A percentile compares a stretch with the other conserved stretches of the same genome.
Conservation (phyloP, 176 grass and related monocot species). For the Eremochloa ophiuroides region DNA sequence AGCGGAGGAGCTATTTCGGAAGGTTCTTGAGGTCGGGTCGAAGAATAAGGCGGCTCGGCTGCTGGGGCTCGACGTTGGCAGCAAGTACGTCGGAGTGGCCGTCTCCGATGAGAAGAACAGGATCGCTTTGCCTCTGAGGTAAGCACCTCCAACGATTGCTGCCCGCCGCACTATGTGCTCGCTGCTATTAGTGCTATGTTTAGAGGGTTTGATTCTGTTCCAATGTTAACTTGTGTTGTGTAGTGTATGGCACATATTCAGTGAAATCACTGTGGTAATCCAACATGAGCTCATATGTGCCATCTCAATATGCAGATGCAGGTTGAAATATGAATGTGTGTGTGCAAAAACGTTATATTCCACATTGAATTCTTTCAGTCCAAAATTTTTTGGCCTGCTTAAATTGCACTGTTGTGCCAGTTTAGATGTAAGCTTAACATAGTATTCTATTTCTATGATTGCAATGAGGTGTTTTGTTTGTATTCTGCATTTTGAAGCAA, state of each 20-base stretch:
- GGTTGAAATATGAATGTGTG: background rate
- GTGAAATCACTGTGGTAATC: background rate
- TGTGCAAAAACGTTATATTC: background rate
- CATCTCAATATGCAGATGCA: background rate
- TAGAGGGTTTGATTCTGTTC: background rate
- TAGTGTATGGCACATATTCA: background rate
- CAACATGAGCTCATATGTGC: background rate
- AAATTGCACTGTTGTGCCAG: background rate
- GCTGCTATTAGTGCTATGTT: background rate
- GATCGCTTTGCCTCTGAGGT: constrained; percentile 75
- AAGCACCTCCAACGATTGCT: constrained; percentile 2
- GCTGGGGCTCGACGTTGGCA: constrained; percentile 82
- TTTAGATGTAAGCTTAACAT: background rate
- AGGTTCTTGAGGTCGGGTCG: constrained; percentile 41
- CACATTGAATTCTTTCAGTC: background rate
- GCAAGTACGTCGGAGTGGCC: constrained; percentile 77
- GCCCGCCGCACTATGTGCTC: background rate
- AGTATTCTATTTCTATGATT: background rate
- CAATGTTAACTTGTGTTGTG: background rate
- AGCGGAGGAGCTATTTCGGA: constrained; percentile 52
- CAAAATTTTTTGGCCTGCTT: background rate
- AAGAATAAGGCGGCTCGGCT: constrained; percentile 32
- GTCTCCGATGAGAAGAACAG: constrained; percentile 61
- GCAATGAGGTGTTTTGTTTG: background rate
- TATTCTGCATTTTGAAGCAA: background rate